Evolutionary conservation across 164 flowering plant genomes (phyloP), one percentile per base, ranked within the genome.

Genomic region (Tetrastigma voinierianum): DNA sequence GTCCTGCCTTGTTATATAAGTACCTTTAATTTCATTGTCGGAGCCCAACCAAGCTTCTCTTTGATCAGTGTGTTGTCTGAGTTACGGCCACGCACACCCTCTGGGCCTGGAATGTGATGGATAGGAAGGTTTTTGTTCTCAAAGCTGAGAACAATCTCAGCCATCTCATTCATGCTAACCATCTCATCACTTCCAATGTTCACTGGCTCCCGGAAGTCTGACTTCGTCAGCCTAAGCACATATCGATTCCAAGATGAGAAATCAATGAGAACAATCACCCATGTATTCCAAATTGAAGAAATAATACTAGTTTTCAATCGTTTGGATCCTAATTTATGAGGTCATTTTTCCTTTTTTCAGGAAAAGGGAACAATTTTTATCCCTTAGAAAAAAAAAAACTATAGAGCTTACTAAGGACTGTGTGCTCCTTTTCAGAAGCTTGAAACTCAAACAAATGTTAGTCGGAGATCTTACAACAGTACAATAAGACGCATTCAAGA

Each of bases 151-250:
- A 94, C 96, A 68, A 94, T 94, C 81, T 89, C 96, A 43, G 98
- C 98, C 98, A 94, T 91, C 79, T 90, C 93, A 43, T 94, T 91
- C 98, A 94, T 94, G 89, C 96, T 91, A 48, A 94, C 96, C 96
- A 90, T 91, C 77, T 94, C 97, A 75, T 94, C 96, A 69, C 98
- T 94, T 68, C 98, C 98, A 64, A 94, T 91, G 69, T 94, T 90
- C 69, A 94, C 91, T 3, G 98, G 98, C 81, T 91, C 96, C 44
- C 91, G 78, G 76, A 91, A 94, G 82, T 94, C 96, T 1, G 98
- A 94, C 78, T 94, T 91, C 10, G 96, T 90, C 86, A 94, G 82
- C 64, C 98, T 88, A 24, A 61, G 74, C 23, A 63, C 11, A 73
- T n/a, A 51, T 47, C 56, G 44, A 56, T n/a, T 48, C 65, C 20